phyloP scores from a whole-genome alignment of 805 yeast genomes.

The Torulaspora maleeae region DNA sequence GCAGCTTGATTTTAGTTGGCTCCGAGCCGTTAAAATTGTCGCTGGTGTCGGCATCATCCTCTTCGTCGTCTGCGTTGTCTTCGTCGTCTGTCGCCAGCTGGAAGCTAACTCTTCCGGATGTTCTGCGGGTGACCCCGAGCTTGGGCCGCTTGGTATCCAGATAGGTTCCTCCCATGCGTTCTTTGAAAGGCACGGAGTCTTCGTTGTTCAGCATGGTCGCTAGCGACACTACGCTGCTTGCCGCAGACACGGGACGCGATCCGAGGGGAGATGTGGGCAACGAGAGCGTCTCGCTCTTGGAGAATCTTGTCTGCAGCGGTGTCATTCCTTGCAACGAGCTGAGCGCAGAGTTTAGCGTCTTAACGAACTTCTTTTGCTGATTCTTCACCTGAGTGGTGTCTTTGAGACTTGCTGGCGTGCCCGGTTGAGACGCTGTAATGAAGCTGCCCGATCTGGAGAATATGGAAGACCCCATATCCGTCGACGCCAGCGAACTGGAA shows the following conservation, averaged over 20 bases:
- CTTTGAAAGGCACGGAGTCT: not conserved
- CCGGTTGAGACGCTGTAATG: constrained; percentile 6
- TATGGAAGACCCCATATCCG: constrained; percentile 18
- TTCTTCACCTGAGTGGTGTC: constrained; percentile 2
- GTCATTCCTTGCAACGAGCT: constrained; percentile 23
- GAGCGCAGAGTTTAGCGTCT: constrained; percentile 18
- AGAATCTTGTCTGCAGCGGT: constrained; percentile 10
- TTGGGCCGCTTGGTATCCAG: not conserved
- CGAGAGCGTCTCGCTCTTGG: constrained; percentile 12
- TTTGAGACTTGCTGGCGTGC: constrained; percentile 11
- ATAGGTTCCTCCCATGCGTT: not conserved
- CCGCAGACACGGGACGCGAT: constrained; percentile 17
- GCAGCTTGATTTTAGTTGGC: constrained; percentile 21
- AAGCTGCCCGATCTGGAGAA: constrained; percentile 13
- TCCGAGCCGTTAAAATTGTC: constrained; percentile 6
- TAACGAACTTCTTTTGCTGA: constrained; percentile 15
- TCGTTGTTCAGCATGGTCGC: constrained; percentile 13
- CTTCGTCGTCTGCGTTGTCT: constrained; percentile 13
- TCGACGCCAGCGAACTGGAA: constrained; percentile 18
- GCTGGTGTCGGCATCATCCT: constrained; percentile 13
- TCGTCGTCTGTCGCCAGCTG: constrained; percentile 16
- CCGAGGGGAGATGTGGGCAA: constrained; percentile 16
- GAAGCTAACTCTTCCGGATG: constrained; percentile 14
- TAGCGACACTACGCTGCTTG: constrained; percentile 20
- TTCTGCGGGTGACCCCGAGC: not conserved